Conservation (phyloP, 2,329 filamentous ascomycete species). For the Fusarium avenaceum region DNA sequence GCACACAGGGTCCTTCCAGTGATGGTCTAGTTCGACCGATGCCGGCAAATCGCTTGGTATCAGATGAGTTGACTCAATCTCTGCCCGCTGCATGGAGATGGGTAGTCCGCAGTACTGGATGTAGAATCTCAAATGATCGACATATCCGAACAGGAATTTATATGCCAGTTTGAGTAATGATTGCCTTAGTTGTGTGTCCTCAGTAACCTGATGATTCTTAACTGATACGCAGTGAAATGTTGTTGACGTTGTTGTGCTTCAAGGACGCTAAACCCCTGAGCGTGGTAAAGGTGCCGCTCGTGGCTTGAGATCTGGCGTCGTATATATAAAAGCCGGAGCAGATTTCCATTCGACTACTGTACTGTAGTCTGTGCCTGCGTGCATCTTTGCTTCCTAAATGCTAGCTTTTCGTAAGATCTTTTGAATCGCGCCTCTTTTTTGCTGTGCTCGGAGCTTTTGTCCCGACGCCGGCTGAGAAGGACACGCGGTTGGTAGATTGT, state of each 20-base stretch:
- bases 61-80: neutral
- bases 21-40: neutral
- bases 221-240: neutral
- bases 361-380: too few relatives aligned
- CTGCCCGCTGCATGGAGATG: neutral
- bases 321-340: too few relatives aligned
- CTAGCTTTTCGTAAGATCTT: neutral
- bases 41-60: conserved; percentile 1
- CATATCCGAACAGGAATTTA: conserved; percentile 18
- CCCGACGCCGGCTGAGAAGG: neutral
- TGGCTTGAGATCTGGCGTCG: too few relatives aligned
- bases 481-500: neutral
- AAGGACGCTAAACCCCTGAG: too few relatives aligned
- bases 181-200: conserved; percentile 11
- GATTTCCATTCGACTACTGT: too few relatives aligned
- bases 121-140: conserved; percentile 10
- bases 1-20: conserved; percentile 16
- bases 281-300: too few relatives aligned
- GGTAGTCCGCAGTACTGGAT: too few relatives aligned
- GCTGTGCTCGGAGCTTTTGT: conserved; percentile 22
- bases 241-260: too few relatives aligned
- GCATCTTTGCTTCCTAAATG: neutral
- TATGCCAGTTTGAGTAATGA: conserved; percentile 11
- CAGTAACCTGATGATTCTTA: neutral
- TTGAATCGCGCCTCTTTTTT: neutral